Conservation (phyloP, 768 basidiomycete species). For the Amanita molliuscula region DNA sequence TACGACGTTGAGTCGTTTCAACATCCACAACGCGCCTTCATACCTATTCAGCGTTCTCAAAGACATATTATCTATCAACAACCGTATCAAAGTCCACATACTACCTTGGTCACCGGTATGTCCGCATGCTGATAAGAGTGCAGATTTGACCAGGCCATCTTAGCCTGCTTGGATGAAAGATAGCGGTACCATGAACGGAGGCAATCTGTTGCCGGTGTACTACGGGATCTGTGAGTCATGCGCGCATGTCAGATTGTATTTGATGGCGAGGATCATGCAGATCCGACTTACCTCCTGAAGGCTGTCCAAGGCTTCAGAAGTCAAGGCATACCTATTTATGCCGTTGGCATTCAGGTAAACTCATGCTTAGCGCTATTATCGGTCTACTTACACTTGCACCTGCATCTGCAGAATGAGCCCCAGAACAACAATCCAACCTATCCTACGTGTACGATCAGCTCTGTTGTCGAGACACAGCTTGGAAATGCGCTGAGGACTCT, state of each 20-base stretch:
- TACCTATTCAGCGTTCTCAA: slow-evolving; percentile 52
- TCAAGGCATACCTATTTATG: slow-evolving; percentile 52
- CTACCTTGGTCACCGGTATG: slow-evolving; percentile 70
- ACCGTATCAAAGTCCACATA: slow-evolving; percentile 41
- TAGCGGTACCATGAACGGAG: slow-evolving; percentile 57
- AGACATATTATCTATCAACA: slow-evolving; percentile 55
- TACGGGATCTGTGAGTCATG: slow-evolving; percentile 32
- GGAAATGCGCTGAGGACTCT: slow-evolving; percentile 44
- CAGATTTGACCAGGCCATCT: slow-evolving; percentile 3
- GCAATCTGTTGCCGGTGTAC: slow-evolving; percentile 41
- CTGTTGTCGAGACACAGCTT: slow-evolving; percentile 47
- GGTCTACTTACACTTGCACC: background rate
- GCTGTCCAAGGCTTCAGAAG: slow-evolving; percentile 56
- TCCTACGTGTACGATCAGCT: slow-evolving; percentile 49
- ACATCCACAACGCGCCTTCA: slow-evolving; percentile 46
- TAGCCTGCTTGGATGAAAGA: slow-evolving; percentile 79
- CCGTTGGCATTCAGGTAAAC: slow-evolving; percentile 44
- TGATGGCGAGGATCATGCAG: slow-evolving; percentile 21
- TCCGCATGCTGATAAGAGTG: background rate
- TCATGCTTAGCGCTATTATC: background rate
- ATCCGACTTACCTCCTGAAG: slow-evolving; percentile 65
- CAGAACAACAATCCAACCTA: slow-evolving; percentile 57
- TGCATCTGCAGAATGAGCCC: slow-evolving; percentile 29
- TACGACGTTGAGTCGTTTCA: slow-evolving; percentile 45
- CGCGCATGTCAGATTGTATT: background rate